Base-by-base conservation (phyloP, 495 filamentous ascomycete genomes). In the Podospora pseudopauciseta region DNA sequence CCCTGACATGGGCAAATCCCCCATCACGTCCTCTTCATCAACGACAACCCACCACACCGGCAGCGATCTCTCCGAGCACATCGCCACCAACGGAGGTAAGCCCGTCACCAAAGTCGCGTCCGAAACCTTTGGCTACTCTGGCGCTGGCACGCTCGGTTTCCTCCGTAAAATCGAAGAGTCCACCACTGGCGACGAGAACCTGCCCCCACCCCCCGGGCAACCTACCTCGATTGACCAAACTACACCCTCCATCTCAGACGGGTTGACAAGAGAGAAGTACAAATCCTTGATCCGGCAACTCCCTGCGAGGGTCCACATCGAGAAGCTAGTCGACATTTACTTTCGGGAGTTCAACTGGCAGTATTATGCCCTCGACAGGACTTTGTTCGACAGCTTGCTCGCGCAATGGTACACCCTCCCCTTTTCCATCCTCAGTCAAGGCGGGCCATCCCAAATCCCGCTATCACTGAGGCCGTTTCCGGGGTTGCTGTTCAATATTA, bases 271-370 rank as follows among this genome's bases (percentile, higher is more conserved):
- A 64, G 82, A 84, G 70, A 83, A 81, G 69, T 88, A 86, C 75
- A 86, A 84, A 68, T 77, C 78, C 30, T 68, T 83, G 13, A 80
- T 86, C 58, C 79, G 86, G 39, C 81, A 84, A 59, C 77, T 89
- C 0, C 87, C 87, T 0, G 76, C 85, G 1, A 77, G 80, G 61
- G 73, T 76, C n/a, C 84, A 82, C 73, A 81, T 86, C 65, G 80
- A 85, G 34, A 78, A 82, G 65, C 79, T 90, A 58, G 76, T 86
- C 4, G 79, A 80, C 4, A 76, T 85, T 4, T 90, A 83, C 75
- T 88, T 90, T 68, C 67, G 70, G 5, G 81, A 84, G 19, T 82
- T 88, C 67, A 88, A 89, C 73, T 86, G 85, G 82, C 82, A 86
- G 64, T 89, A 90, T 66, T 83, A 78, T 55, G 77, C 80, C 39